phyloP scores from a whole-genome alignment of 2,329 filamentous ascomycete species.

The Escovopsis weberi region DNA sequence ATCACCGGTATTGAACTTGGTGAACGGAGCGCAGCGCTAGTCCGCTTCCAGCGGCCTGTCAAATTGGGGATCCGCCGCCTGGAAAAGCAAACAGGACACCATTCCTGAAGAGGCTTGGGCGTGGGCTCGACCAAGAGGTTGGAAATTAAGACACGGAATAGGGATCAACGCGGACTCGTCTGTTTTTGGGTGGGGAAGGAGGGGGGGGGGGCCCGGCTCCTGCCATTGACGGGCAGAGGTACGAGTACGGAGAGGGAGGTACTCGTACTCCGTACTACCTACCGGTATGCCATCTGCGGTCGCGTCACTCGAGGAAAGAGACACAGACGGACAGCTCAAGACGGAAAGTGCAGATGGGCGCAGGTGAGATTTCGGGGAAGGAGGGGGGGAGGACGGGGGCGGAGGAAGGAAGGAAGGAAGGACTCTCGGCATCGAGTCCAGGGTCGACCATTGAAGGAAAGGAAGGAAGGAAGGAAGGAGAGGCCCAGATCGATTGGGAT shows the following conservation, averaged over 20 bases:
- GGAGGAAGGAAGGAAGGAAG: background rate
- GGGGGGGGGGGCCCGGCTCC: background rate
- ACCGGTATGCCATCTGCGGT: too few species aligned
- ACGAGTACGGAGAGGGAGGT: too few species aligned
- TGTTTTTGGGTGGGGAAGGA: background rate
- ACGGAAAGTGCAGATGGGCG: too few species aligned
- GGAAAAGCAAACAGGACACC: background rate
- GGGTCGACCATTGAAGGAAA: background rate
- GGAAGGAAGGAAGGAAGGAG: background rate
- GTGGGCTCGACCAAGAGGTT: background rate
- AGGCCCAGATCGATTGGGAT: background rate
- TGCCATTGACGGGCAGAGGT: too few species aligned
- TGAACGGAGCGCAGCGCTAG: too few species aligned
- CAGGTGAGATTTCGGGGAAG: background rate
- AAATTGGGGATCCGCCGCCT: background rate
- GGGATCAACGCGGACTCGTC: constrained; percentile 1
- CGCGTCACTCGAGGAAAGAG: too few species aligned
- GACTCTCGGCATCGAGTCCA: background rate
- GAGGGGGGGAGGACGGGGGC: background rate
- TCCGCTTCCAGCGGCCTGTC: background rate
- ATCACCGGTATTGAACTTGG: too few species aligned
- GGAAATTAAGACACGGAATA: constrained; percentile 4
- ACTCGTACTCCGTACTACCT: too few species aligned
- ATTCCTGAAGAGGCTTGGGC: too few species aligned
- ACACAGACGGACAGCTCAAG: too few species aligned